Conservation (phyloP, 2,329 filamentous ascomycete species). For the Herpotrichia juniperi region DNA sequence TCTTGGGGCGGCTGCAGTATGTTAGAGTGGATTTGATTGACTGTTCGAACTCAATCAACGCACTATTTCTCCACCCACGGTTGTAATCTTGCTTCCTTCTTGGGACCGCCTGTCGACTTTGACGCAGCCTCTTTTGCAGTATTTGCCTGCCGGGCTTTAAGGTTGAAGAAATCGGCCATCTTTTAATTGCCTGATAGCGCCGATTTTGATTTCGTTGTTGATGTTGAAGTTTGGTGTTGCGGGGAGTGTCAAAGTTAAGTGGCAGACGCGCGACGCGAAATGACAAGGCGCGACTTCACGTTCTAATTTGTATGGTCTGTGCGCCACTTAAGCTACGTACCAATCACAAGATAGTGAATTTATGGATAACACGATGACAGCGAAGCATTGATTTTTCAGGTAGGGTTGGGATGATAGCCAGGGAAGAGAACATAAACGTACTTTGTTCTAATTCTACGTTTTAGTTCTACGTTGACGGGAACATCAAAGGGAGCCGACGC, state of each 20-base stretch:
- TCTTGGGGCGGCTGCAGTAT: constrained; percentile 79
- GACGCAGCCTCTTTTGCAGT: constrained; percentile 74
- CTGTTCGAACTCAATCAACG: constrained; percentile 10
- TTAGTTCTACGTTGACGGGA: too few species aligned
- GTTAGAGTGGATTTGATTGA: constrained; percentile 13
- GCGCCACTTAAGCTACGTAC: neutral
- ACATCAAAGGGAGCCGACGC: too few species aligned
- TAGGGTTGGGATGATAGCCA: too few species aligned
- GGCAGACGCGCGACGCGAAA: constrained; percentile 37
- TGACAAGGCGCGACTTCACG: constrained; percentile 34
- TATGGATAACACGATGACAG: constrained; percentile 19
- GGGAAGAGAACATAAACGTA: too few species aligned
- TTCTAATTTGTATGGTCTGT: constrained; percentile 26
- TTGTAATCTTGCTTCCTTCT: constrained; percentile 72
- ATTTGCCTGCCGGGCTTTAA: constrained; percentile 80
- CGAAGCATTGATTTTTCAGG: too few species aligned
- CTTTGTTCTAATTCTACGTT: too few species aligned
- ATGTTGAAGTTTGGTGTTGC: constrained; percentile 12
- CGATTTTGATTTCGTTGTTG: constrained; percentile 8
- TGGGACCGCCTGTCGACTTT: constrained; percentile 65
- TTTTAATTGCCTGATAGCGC: neutral
- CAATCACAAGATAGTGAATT: neutral
- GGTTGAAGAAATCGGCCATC: constrained; percentile 94
- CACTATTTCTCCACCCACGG: constrained; percentile 99
- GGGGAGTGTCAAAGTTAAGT: constrained; percentile 23